Evolutionary conservation across 1,139 yeast species (phyloP), one percentile per base, ranked within the genome.

Genomic region (Candida albicans): DNA sequence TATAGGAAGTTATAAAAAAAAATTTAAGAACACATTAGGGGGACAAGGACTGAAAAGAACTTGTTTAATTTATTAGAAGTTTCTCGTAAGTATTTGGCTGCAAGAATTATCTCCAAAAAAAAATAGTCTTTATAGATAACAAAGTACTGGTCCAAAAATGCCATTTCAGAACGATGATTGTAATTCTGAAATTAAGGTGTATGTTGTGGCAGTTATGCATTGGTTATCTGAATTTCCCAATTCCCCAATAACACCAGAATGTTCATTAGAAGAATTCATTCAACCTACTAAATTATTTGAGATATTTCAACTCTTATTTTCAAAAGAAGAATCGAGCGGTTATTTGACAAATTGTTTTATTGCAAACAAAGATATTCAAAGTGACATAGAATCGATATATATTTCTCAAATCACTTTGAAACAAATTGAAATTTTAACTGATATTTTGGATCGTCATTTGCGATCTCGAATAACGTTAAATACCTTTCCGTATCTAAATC

Each of bases 191-290:
- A 35, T 32, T 25, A 31, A 35, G 27, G 35, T 13, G 12, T 40
- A 33, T 10, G 47, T 46, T 1, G 25, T 22, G 9, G 51, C 65
- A 0, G 45, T 56, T 0, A 54, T 62, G n/a, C 54, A 50, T 27
- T 64, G 68, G 68, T 47, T 64, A 4, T 53, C 60, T 1, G 58
- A 55, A 37, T 56, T 64, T 31, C 63, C 64, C 2, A 43, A 44
- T 10, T 52, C 57, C 18, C 62, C 65, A 1, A 29, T 59, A 2
- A 8, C 35, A 1, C 32, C 50, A 1, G 45, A 40, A 8, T 39
- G 53, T 2, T 33, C 44, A 1, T 39, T 52, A 4, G 25, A 44
- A 3, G 58, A 54, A n/a, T 41, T 33, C 40, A 55, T 28, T 35
- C 52, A 49, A 28, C 62, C 65, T 6, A 14, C 13, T 2, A 47